Evolutionary conservation across 768 basidiomycete species (phyloP).

Genomic region (Terana coerulea): DNA sequence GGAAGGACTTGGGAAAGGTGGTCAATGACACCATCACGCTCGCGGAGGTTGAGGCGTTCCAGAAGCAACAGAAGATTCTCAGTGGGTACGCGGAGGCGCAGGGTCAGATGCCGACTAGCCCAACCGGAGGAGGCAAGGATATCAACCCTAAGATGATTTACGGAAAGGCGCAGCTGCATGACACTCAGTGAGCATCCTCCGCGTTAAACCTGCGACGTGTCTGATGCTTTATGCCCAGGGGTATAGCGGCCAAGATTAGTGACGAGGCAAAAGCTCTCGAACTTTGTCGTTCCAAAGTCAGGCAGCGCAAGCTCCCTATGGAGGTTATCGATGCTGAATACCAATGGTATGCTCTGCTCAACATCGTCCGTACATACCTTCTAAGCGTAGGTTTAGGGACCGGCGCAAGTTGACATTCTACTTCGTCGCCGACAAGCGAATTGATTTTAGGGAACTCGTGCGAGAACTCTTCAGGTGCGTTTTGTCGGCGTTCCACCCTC

Average conservation of each 20-base stretch:
- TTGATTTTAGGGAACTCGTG: slow-evolving; percentile 95
- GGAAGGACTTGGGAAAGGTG: slow-evolving; percentile 89
- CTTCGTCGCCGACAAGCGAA: slow-evolving; percentile 92
- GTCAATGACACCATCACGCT: slow-evolving; percentile 89
- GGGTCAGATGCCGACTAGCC: slow-evolving; percentile 43
- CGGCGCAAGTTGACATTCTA: slow-evolving; percentile 98
- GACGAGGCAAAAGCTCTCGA: slow-evolving; percentile 93
- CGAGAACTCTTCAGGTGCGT: slow-evolving; percentile 86
- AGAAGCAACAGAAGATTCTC: slow-evolving; percentile 64
- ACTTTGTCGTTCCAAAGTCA: slow-evolving; percentile 87
- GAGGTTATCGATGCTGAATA: slow-evolving; percentile 98
- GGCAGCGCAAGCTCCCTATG: slow-evolving; percentile 95
- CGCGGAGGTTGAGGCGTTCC: slow-evolving; percentile 87
- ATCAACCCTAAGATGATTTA: slow-evolving; percentile 97
- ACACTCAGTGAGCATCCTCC: slow-evolving; percentile 80
- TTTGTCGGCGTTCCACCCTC: slow-evolving; percentile 7
- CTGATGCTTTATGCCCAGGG: too few species aligned
- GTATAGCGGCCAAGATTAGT: slow-evolving; percentile 76
- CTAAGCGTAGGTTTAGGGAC: too few species aligned
- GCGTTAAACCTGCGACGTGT: too few species aligned
- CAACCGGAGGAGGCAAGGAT: slow-evolving; percentile 74
- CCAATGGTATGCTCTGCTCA: slow-evolving; percentile 81
- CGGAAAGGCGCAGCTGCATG: slow-evolving; percentile 77
- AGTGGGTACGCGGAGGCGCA: slow-evolving; percentile 29
- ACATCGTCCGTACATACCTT: too few species aligned